These are phyloP conservation scores for Colletotrichum filicis DNA, from an alignment of 2,329 filamentous ascomycete species.

Conservation along the genomic window DNA sequence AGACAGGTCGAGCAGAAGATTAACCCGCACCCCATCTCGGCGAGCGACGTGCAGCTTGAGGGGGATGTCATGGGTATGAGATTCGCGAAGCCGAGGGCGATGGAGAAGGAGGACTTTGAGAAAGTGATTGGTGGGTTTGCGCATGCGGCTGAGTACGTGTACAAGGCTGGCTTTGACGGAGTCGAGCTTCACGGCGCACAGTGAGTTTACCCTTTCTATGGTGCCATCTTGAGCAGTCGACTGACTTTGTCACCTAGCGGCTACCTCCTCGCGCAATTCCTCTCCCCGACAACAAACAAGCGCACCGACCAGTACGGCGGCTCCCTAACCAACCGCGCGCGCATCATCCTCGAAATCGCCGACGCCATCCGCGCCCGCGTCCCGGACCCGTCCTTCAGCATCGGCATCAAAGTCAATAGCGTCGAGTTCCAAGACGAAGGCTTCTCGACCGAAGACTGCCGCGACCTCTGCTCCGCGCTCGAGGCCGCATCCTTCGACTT, in stretches of 20 bases:
- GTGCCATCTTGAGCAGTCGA: too few species aligned
- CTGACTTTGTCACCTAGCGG: conserved; percentile 40
- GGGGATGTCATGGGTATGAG: conserved; percentile 55
- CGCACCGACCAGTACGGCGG: conserved; percentile 60
- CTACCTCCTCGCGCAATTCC: conserved; percentile 58
- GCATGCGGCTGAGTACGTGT: conserved; percentile 65
- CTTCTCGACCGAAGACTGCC: conserved; percentile 61
- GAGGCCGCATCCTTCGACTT: conserved; percentile 64
- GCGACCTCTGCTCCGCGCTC: conserved; percentile 56
- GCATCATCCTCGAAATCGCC: conserved; percentile 58
- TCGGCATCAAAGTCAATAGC: conserved; percentile 69
- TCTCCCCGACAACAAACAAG: conserved; percentile 53
- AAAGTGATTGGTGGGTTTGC: conserved; percentile 64
- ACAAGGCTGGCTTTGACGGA: conserved; percentile 65
- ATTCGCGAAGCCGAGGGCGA: conserved; percentile 63
- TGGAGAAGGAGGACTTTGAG: conserved; percentile 62
- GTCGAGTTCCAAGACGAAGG: conserved; percentile 66
- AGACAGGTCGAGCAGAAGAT: conserved; percentile 56
- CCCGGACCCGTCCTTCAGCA: conserved; percentile 49
- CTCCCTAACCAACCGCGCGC: conserved; percentile 56
- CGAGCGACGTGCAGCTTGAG: conserved; percentile 51
- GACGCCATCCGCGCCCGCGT: conserved; percentile 47
- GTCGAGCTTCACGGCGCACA: conserved; percentile 60
- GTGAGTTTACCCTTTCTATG: conserved; percentile 5
- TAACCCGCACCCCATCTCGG: conserved; percentile 50